Conservation (phyloP, 2,329 filamentous ascomycete genomes). For the Pyrenochaeta sp. region DNA sequence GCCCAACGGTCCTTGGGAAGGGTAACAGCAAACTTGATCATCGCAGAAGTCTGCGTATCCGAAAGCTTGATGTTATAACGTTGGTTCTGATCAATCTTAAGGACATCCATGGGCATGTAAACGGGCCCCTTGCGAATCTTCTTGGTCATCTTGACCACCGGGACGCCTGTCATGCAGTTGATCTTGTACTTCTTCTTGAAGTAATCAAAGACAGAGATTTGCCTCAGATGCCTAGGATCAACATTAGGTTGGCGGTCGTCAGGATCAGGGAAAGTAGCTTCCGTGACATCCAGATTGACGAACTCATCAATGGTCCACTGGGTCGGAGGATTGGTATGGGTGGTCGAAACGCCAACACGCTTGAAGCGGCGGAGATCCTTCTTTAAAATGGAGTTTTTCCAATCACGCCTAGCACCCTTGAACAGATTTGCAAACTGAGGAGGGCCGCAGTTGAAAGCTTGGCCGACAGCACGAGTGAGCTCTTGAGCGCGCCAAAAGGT, state of each 20-base stretch:
- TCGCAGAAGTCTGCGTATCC: constrained; percentile 73
- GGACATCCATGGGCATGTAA: constrained; percentile 65
- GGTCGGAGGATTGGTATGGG: constrained; percentile 49
- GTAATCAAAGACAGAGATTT: constrained; percentile 65
- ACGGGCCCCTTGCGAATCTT: constrained; percentile 52
- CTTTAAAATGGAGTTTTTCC: constrained; percentile 36
- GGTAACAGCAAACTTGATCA: constrained; percentile 95
- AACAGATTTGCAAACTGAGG: constrained; percentile 25
- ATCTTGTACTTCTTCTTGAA: constrained; percentile 62
- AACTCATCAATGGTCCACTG: constrained; percentile 63
- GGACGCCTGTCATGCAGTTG: constrained; percentile 58
- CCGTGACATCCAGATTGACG: constrained; percentile 51
- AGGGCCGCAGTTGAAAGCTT: constrained; percentile 38
- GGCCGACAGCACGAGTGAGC: constrained; percentile 46
- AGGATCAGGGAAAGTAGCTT: constrained; percentile 62
- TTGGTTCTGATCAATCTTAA: constrained; percentile 63
- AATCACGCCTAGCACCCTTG: constrained; percentile 33
- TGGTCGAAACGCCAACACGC: constrained; percentile 52
- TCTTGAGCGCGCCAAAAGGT: constrained; percentile 75
- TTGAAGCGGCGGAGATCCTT: constrained; percentile 54
- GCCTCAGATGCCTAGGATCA: constrained; percentile 48
- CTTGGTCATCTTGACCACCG: constrained; percentile 67
- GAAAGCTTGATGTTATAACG: constrained; percentile 67
- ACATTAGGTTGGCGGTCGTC: constrained; percentile 59
- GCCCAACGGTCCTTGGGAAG: constrained; percentile 72